Evolutionary conservation across 192 early-diverging fungal species (phyloP).

Genomic region (Backusella liffmaniae): DNA sequence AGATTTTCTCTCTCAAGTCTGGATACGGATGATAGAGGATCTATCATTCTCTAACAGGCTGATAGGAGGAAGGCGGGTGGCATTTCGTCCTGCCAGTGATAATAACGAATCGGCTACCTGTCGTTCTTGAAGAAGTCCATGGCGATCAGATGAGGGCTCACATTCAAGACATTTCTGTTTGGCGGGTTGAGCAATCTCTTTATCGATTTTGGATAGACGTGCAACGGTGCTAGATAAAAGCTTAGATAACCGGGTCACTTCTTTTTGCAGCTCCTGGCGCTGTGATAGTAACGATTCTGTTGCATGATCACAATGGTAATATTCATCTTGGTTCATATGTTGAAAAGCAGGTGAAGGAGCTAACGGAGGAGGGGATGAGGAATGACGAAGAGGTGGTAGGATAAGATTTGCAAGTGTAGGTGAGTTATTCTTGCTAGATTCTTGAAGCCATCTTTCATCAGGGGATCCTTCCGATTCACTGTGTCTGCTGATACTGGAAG

Average conservation of each 20-base stretch:
- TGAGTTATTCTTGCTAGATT: neutral
- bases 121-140: constrained; percentile 13
- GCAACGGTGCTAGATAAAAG: constrained; percentile 46
- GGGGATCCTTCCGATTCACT: neutral
- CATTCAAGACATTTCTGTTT: neutral
- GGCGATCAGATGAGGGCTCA: neutral
- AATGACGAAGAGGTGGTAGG: neutral
- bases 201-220: constrained; percentile 47
- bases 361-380: neutral
- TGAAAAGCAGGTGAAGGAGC: neutral
- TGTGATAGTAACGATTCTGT: constrained; percentile 44
- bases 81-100: constrained; percentile 16
- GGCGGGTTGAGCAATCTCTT: constrained; percentile 36
- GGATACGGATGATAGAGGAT: neutral
- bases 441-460: neutral
- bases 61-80: constrained; percentile 11
- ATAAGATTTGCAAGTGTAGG: neutral
- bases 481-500: neutral
- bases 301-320: constrained; percentile 13
- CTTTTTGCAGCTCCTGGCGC: constrained; percentile 50
- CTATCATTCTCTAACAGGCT: neutral
- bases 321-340: neutral
- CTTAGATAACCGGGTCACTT: constrained; percentile 48
- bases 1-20: neutral
- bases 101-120: constrained; percentile 28